Percentiles rank a stretch among this genome's conserved stretches.
These are phyloP conservation scores for Erysimum pusillum DNA, from an alignment of 441 rosid species.

Conservation along the genomic window DNA sequence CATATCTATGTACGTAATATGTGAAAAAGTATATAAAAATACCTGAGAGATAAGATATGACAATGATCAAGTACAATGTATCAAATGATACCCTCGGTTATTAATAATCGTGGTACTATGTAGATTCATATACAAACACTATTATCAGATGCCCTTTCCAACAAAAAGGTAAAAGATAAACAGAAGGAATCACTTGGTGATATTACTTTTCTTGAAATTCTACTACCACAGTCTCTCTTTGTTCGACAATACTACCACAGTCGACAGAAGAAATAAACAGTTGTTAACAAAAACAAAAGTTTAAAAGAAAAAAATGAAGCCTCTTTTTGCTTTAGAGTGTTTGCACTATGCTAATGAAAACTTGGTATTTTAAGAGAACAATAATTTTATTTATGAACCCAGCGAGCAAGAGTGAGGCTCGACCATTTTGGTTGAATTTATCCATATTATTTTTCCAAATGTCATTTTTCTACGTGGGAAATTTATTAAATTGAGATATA, in stretches of 20 bases:
- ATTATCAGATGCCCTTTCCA: slow-evolving; percentile 36
- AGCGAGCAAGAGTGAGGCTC: background rate
- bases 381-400: too few relatives aligned
- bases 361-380: too few relatives aligned
- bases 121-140: slow-evolving; percentile 32
- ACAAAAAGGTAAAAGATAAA: slow-evolving; percentile 29
- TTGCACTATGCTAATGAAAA: background rate
- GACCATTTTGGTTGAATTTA: background rate
- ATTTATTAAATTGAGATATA: too few relatives aligned
- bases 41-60: slow-evolving; percentile 7
- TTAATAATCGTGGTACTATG: slow-evolving; percentile 25
- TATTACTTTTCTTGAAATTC: slow-evolving; percentile 4
- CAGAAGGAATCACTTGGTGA: slow-evolving; percentile 38
- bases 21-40: background rate
- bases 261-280: slow-evolving; percentile 12
- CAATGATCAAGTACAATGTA: slow-evolving; percentile 37
- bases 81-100: slow-evolving; percentile 25
- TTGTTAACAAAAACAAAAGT: background rate
- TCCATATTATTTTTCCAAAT: too few relatives aligned
- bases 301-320: background rate
- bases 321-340: background rate
- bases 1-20: background rate
- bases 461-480: too few relatives aligned
- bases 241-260: too few relatives aligned
- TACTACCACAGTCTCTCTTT: slow-evolving; percentile 18